Base-by-base conservation (phyloP, 306 rosid genomes). In the Quercus glauca region DNA sequence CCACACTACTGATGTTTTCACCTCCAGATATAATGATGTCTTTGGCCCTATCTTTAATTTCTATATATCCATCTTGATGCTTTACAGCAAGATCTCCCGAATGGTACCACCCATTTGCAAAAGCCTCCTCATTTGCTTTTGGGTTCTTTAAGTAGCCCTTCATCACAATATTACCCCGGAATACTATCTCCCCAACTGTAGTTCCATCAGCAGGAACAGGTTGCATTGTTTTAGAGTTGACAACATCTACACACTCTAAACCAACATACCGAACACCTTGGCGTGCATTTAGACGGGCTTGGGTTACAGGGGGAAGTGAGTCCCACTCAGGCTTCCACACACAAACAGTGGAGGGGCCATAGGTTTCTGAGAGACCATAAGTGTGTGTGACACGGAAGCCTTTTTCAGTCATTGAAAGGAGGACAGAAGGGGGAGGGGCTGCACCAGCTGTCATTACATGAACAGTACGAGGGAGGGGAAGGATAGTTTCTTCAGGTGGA, bases 241-340 rank as follows among this genome's bases (percentile, higher is more conserved):
- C 81, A 18, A 92, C 90, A 3, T 91, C 97, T 31, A 89, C 76
- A 72, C 91, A 87, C 85, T 95, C 99, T 84, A 95, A 55, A 76
- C 88, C 89, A 61, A 91, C 60, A 84, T 89, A 92, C 45, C 92
- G 83, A 72, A 95, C 91, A 9, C 99, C 99, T 89, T 95, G 99
- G 53, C 98, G 92, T 20, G 99, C 94, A 25, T 94, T 88, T 60
- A 91, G 83, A 13, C 85, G 87, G 17, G 97, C 97, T 81, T 81
- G 93, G 71, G 76, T 52, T 80, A 79, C 92, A 0, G 80, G 87
- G 8, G 99, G 92, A 6, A 91, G 89, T 2, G 86, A 86, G 60
- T 91, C 90, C 99, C 98, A 95, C 58, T 95, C 99, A 10, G 96
- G 99, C 78, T 92, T 92, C 99, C 99, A 92, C 43, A 92, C 92